These are phyloP conservation scores for Cladosporium sp. DNA, from an alignment of 2,329 filamentous ascomycete genomes.

Conservation along the genomic window DNA sequence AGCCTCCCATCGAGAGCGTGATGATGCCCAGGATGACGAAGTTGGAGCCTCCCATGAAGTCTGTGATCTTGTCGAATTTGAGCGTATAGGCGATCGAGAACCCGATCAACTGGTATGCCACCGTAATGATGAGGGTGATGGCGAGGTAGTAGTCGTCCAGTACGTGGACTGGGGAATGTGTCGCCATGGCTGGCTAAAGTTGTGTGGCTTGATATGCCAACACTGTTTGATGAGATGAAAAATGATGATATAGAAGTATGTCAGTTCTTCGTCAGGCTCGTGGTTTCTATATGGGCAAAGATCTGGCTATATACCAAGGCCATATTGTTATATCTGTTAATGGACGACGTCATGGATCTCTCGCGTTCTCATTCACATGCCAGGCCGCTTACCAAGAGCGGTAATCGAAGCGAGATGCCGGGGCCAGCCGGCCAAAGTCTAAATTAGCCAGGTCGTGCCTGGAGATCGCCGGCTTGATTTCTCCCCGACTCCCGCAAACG, in stretches of 20 bases:
- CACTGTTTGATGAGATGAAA: too few species aligned
- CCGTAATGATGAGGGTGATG: conserved; percentile 64
- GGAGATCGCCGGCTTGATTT: neutral
- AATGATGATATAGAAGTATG: too few species aligned
- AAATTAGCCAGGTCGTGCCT: neutral
- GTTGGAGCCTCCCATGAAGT: conserved; percentile 68
- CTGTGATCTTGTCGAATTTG: conserved; percentile 70
- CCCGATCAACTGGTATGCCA: conserved; percentile 67
- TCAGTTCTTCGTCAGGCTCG: too few species aligned
- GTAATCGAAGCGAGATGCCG: too few species aligned
- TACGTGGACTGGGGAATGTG: conserved; percentile 46
- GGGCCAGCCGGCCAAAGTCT: too few species aligned
- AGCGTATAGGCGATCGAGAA: conserved; percentile 63
- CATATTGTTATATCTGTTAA: too few species aligned
- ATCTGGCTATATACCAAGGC: too few species aligned
- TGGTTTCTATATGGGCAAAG: too few species aligned
- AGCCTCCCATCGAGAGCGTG: conserved; percentile 56
- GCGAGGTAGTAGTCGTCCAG: conserved; percentile 67
- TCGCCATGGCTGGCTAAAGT: conserved; percentile 1
- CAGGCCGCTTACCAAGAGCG: too few species aligned
- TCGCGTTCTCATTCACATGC: neutral
- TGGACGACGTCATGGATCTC: neutral
- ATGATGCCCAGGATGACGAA: conserved; percentile 62
- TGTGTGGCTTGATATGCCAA: too few species aligned
- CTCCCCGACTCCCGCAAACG: neutral